phyloP scores from a whole-genome alignment of 2,329 filamentous ascomycete species.

The Colletotrichum graminicola region DNA sequence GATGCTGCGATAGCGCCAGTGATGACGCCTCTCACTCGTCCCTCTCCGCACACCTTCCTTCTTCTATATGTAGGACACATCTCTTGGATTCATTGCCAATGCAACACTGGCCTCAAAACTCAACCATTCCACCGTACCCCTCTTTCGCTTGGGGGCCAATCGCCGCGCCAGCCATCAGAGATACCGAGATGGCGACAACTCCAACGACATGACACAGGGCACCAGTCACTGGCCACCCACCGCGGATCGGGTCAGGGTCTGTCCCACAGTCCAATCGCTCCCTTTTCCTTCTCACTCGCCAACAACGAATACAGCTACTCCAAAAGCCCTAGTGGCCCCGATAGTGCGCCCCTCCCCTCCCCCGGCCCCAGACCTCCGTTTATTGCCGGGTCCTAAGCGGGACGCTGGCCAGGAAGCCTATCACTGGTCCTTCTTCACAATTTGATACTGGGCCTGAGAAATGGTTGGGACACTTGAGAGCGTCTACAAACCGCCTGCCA shows the following conservation, averaged over 20 bases:
- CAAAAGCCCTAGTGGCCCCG: not conserved
- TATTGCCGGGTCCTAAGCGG: slow-evolving; percentile 30
- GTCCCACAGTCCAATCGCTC: slow-evolving; percentile 3
- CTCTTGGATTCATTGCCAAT: slow-evolving; percentile 29
- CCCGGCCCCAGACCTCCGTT: slow-evolving; percentile 34
- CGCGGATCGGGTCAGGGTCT: slow-evolving; percentile 2
- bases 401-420: slow-evolving; percentile 9
- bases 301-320: not conserved
- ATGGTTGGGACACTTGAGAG: not conserved
- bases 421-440: slow-evolving; percentile 5
- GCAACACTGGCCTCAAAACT: slow-evolving; percentile 32
- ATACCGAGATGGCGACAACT: slow-evolving; percentile 27
- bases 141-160: slow-evolving; percentile 29
- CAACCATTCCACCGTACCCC: slow-evolving; percentile 25
- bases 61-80: not conserved
- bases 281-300: slow-evolving; percentile 3
- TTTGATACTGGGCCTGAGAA: not conserved
- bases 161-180: slow-evolving; percentile 27
- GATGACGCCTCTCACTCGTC: not conserved
- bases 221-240: slow-evolving; percentile 29
- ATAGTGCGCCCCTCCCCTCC: not conserved
- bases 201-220: slow-evolving; percentile 34
- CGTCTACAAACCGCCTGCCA: not conserved
- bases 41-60: not conserved
- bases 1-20: not conserved